Conservation (phyloP, 2,329 filamentous ascomycete species). For the Sporothrix dimorphospora region DNA sequence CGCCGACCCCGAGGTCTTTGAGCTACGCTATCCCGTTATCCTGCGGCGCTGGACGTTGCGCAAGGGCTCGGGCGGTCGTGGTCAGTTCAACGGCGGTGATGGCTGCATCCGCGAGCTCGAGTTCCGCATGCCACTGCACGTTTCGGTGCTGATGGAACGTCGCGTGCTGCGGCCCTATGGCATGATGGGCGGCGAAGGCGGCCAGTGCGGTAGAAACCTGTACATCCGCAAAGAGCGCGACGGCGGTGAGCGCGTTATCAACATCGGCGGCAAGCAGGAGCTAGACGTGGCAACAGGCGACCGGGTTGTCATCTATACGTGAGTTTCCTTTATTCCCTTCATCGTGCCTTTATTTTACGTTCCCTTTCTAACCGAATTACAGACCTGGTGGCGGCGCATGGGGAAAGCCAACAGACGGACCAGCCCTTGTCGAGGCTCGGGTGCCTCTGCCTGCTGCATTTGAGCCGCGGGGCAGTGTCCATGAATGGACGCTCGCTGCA, state of each 20-base stretch:
- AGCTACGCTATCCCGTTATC: conserved; percentile 42
- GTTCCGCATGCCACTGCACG: conserved; percentile 33
- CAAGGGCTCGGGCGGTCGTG: conserved; percentile 38
- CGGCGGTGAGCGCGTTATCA: conserved; percentile 18
- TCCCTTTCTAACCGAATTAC: background rate
- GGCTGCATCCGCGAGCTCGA: conserved; percentile 43
- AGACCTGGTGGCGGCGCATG: conserved; percentile 16
- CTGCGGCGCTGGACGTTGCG: conserved; percentile 40
- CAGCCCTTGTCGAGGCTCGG: background rate
- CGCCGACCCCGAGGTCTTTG: conserved; percentile 42
- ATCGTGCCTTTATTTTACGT: background rate
- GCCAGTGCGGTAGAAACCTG: background rate
- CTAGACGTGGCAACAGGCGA: conserved; percentile 13
- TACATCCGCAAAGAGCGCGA: conserved; percentile 4
- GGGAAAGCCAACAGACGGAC: conserved; percentile 12
- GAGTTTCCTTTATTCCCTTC: background rate
- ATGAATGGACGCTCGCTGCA: conserved; percentile 18
- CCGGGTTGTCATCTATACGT: conserved; percentile 15
- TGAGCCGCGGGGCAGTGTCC: conserved; percentile 21
- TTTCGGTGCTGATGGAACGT: background rate
- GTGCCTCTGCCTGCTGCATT: conserved; percentile 1
- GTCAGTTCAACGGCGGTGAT: conserved; percentile 41
- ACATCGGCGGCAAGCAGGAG: conserved; percentile 23
- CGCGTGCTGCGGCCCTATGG: conserved; percentile 15
- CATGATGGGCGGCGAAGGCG: conserved; percentile 5